Conservation (phyloP, 2,329 filamentous ascomycete genomes). For the Pyrenophora tritici-repentis region DNA sequence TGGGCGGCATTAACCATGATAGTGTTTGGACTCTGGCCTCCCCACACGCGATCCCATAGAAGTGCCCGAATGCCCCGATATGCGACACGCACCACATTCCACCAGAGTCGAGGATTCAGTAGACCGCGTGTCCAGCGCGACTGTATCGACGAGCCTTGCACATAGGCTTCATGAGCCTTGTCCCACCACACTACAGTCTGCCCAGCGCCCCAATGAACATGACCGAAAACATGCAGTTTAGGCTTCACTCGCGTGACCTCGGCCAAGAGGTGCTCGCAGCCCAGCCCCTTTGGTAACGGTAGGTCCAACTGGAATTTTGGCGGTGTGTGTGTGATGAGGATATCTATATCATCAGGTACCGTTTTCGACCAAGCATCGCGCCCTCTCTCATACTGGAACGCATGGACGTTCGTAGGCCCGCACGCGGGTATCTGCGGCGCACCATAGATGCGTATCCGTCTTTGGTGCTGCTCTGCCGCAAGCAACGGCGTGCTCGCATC, state of each 20-base stretch:
- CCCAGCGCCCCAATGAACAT: constrained; percentile 79
- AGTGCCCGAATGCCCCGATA: constrained; percentile 60
- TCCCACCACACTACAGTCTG: constrained; percentile 75
- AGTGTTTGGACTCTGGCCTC: constrained; percentile 56
- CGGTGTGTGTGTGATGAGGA: constrained; percentile 81
- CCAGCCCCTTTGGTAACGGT: constrained; percentile 63
- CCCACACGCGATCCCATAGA: constrained; percentile 66
- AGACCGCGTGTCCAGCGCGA: constrained; percentile 46
- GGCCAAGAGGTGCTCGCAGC: constrained; percentile 70
- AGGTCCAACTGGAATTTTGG: constrained; percentile 73
- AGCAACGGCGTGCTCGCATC: constrained; percentile 28
- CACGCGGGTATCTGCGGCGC: constrained; percentile 79
- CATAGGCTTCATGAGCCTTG: constrained; percentile 71
- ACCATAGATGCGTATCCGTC: constrained; percentile 75
- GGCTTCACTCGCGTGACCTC: constrained; percentile 79
- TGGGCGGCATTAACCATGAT: constrained; percentile 67
- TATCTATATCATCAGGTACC: constrained; percentile 73
- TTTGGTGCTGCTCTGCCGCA: constrained; percentile 29
- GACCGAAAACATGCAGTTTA: constrained; percentile 79
- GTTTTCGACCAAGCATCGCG: constrained; percentile 73
- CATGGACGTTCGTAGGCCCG: constrained; percentile 69
- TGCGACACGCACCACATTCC: constrained; percentile 57
- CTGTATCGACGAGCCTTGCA: constrained; percentile 60
- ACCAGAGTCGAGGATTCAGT: constrained; percentile 53
- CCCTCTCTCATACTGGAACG: constrained; percentile 73